Evolutionary conservation across 805 yeast species (phyloP), one percentile per base, ranked within the genome.

Genomic region (Zygotorulaspora chibaensis): DNA sequence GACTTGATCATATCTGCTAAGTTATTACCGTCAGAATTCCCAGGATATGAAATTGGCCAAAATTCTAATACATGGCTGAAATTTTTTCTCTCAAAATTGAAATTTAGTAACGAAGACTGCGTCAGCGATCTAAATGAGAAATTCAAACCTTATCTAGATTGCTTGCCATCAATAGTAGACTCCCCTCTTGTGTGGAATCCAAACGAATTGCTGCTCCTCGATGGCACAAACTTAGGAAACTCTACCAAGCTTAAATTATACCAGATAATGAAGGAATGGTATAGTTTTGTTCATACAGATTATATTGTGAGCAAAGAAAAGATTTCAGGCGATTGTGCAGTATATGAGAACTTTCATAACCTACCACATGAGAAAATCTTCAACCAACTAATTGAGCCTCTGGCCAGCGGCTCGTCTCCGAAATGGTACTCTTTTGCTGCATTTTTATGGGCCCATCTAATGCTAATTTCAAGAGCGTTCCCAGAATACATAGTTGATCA

Each of bases 401-500:
- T 47, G 0, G 29, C 47, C 1, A 20, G 20, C 6, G 36, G 40
- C 17, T 16, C 43, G 11, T 38, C 41, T 8, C 8, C 36, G 6
- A 31, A 73, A 35, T 85, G 89, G 89, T 75, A 80, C 6, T 73
- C 80, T 39, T 83, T 85, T 52, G 67, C 79, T 1, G 81, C 81
- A 5, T 89, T 81, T 58, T 59, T 84, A 3, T 89, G 96, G 96
- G 78, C 93, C 1, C 72, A 80, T 20, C 64, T 79, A 26, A 82
- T 88, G 12, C 72, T 86, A 51, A 76, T 84, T 25, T 83, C 96
- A 1, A 74, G 97, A 53, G 81, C 95, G 1, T 89, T 89, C 61
- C 96, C 96, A 0, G 77, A 80, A 43, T 65, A 68, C 30, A 62
- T 71, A 3, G 55, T 71, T 2, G 62, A 63, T 8, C 53, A 62